These are phyloP conservation scores for Trichoderma breve DNA, from an alignment of 2,329 filamentous ascomycete genomes.

Conservation along the genomic window DNA sequence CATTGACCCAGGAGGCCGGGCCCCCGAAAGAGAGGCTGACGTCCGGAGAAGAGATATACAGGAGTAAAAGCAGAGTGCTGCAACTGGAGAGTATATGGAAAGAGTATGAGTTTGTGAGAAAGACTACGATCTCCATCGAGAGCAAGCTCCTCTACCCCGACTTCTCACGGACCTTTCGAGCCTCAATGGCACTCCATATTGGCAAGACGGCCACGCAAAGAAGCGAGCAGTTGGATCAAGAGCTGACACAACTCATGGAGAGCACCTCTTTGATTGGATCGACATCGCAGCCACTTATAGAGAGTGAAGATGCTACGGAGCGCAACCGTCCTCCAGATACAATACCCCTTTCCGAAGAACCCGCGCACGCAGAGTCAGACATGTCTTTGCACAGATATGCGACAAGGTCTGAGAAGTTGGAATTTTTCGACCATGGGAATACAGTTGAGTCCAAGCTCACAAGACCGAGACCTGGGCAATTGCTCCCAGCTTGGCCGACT, in stretches of 20 bases:
- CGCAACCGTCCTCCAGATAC: not conserved
- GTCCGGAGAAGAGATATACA: not conserved
- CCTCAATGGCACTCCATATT: constrained; percentile 32
- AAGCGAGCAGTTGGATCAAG: constrained; percentile 26
- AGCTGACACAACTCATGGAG: constrained; percentile 19
- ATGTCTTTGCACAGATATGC: not conserved
- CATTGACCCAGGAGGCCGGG: constrained; percentile 23
- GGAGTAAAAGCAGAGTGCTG: constrained; percentile 30
- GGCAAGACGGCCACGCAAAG: constrained; percentile 24
- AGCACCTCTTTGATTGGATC: not conserved
- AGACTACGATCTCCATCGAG: constrained; percentile 34
- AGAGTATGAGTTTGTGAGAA: constrained; percentile 32
- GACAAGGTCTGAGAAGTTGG: not conserved
- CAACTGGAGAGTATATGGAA: constrained; percentile 37
- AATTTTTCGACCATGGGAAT: not conserved
- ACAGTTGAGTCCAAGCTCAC: not conserved
- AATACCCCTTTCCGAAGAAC: not conserved
- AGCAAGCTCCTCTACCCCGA: constrained; percentile 36
- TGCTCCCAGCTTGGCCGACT: not conserved
- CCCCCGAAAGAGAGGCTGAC: constrained; percentile 8
- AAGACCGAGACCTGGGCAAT: not conserved
- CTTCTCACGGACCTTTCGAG: constrained; percentile 30
- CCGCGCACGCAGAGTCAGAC: not conserved
- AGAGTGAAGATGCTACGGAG: not conserved
- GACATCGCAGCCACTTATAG: not conserved